Base-by-base conservation (phyloP, 768 basidiomycete genomes). In the Cyathus striatus region DNA sequence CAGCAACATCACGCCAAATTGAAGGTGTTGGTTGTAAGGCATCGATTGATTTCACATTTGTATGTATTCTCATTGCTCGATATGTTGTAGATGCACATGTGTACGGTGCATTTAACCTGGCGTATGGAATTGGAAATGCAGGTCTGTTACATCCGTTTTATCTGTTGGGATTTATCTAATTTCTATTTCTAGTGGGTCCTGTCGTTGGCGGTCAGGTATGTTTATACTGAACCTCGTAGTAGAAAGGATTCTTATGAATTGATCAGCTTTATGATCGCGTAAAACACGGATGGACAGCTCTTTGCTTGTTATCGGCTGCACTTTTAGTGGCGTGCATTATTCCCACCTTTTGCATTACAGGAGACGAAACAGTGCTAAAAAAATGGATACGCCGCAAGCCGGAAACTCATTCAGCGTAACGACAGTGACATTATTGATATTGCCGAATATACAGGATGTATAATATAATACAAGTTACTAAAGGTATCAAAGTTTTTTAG, bases 51-150 rank as follows among this genome's bases (percentile, higher is more conserved):
- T 38, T 18, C 22, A 33, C 13, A 22, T 27, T 23, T 43, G 9
- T 9, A 17, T 16, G 37, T 17, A 6, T 22, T 47, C 23, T 30
- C 16, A 23, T 46, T 33, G 49, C 17, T 32, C 12, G 30, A 16
- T 2, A 36, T 45, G n/a, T 4, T 36, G 22, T 50, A 88, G 86
- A 83, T 59, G 86, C 75, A 1, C 85, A 88, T 52, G 71, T 84
- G 3, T 89, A 86, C 51, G 86, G 79, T 3, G 80, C 78, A 1
- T 86, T 86, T 55, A 90, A 87, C 61, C 54, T 88, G 9, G 78
- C 77, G 2, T 86, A 79, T 47, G 85, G 81, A 1, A 55, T 83
- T 44, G 86, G 83, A 23, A 73, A 79, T 24, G 62, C 76, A 36
- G 54, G 85, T 85, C 49, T 57, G 75, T 63, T 14, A 10, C 32